Base-by-base conservation (phyloP, 2,329 filamentous ascomycete species). In the Arthroderma uncinatum region DNA sequence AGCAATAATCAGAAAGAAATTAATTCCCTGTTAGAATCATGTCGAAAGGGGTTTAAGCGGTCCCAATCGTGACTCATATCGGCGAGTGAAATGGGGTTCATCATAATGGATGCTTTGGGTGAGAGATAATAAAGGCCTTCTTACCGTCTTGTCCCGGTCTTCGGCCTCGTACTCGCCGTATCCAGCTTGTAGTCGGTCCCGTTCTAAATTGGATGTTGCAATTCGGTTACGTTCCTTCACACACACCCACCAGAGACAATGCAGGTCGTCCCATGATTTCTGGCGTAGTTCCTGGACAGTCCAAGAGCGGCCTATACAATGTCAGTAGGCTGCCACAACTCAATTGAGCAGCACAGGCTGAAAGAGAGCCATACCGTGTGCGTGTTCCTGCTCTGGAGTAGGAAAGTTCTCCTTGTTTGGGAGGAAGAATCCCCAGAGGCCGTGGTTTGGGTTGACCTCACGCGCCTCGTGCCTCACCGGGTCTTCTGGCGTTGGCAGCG, bases 221-320 rank as follows among this genome's bases (percentile, higher is more conserved):
- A 97, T 82, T 64, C 88, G 82, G 74, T 98, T 98, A 66, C 87
- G 79, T 76, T 98, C 93, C 75, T 88, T 90, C 59, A 86, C 81
- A 70, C 93, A 97, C 57, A 90, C 82, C 89, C 91, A 98, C 90
- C 92, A 98, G 67, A 98, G 78, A 60, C 79, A 78, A 72, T 97
- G 91, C 65, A 98, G 75, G 71, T 97, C 91, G 60, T 95, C 89
- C 88, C 90, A 98, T 61, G 86, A 89, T 75, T 96, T 96, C 61
- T 81, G 79, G 61, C 91, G 82, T 66, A 98, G 78, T 76, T 98
- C 93, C 73, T 89, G 82, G 6, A 87, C 83, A 9, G 80, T 83
- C 93, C 93, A 98, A 28, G 83, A 77, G 56, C 93, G 82, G 14
- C 93, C 80, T 83, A 60, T 56, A 37, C 9, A n/a, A 14, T 10